Percentiles rank a stretch among this genome's conserved stretches.
Conservation (phyloP, 2,329 filamentous ascomycete genomes). For the Dactylella cylindrospora region DNA sequence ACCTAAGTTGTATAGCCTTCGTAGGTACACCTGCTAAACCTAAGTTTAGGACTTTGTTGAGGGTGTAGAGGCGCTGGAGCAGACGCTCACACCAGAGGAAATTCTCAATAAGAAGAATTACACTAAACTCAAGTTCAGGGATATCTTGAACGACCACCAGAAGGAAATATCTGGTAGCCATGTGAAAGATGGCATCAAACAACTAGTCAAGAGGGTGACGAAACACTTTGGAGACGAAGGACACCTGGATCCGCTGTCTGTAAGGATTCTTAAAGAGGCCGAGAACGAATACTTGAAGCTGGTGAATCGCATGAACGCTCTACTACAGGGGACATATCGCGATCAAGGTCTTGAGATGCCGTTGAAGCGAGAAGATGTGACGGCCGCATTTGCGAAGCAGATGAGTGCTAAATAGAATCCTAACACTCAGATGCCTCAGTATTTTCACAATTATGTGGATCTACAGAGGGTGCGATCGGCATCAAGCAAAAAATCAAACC, state of each 20-base stretch:
- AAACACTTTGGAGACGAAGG: constrained; percentile 95
- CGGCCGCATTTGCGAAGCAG: constrained; percentile 49
- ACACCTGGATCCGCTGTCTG: constrained; percentile 65
- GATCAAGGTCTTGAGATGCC: constrained; percentile 48
- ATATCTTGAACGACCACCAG: constrained; percentile 65
- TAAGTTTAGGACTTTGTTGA: constrained; percentile 72
- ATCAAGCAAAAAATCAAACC: constrained; percentile 20
- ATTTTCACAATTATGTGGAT: constrained; percentile 42
- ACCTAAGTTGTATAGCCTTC: not conserved
- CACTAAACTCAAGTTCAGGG: constrained; percentile 79
- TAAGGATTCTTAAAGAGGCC: constrained; percentile 63
- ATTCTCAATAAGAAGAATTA: constrained; percentile 82
- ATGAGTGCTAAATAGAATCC: constrained; percentile 45
- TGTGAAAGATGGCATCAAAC: constrained; percentile 84
- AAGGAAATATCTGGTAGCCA: constrained; percentile 73
- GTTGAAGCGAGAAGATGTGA: constrained; percentile 49
- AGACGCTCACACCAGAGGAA: constrained; percentile 59
- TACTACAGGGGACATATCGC: constrained; percentile 51
- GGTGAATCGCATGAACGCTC: constrained; percentile 57
- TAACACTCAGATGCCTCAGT: constrained; percentile 41
- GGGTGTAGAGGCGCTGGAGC: constrained; percentile 73
- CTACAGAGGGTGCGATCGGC: constrained; percentile 18
- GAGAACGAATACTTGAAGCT: constrained; percentile 60
- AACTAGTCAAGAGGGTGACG: constrained; percentile 85
- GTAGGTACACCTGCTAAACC: not conserved